Base-by-base conservation (phyloP, 257 asterid species). In the Solanum habrochaites region DNA sequence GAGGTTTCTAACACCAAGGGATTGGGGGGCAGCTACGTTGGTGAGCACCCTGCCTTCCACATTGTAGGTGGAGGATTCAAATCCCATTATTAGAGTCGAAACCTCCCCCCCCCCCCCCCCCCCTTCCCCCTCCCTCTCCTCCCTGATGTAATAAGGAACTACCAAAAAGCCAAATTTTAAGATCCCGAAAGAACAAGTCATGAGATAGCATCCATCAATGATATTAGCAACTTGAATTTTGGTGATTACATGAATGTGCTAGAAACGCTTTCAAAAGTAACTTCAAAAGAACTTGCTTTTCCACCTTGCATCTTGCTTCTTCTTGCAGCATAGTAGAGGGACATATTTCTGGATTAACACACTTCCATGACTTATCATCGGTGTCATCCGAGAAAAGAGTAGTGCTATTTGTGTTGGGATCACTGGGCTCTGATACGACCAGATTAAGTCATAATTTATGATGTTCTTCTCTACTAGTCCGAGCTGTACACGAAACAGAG, bases 351-450 rank as follows among this genome's bases (percentile, higher is more conserved):
- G 89, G 97, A 93, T 92, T 91, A 74, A 89, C 80, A 91, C 91
- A 90, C 87, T 90, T 95, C 80, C 92, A 85, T 75, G 98, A 91
- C 91, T 83, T 92, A 83, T 95, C 96, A 29, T 95, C 97, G 6
- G 98, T 95, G 88, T 96, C 99, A 92, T 95, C 99, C 45, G 98
- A 97, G 89, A 97, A 95, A 89, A 95, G 88, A 87, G 97, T 94
- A 71, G 98, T 92, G 96, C 98, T 97, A 93, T 91, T 96, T 90
- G 99, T 95, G 85, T 94, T 94, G 87, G 94, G 96, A 92, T 94
- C 97, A 87, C 99, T 97, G 75, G 90, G 98, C 89, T 97, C 99
- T 64, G 98, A 95, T 81, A 89, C 94, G 47, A 92, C 96, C 39
- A 67, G 3, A 25, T 67, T 32, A 67, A 29, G 74, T 67, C 40